These are phyloP conservation scores for Talaromyces rugulosus DNA, from an alignment of 2,329 filamentous ascomycete genomes.

Conservation along the genomic window DNA sequence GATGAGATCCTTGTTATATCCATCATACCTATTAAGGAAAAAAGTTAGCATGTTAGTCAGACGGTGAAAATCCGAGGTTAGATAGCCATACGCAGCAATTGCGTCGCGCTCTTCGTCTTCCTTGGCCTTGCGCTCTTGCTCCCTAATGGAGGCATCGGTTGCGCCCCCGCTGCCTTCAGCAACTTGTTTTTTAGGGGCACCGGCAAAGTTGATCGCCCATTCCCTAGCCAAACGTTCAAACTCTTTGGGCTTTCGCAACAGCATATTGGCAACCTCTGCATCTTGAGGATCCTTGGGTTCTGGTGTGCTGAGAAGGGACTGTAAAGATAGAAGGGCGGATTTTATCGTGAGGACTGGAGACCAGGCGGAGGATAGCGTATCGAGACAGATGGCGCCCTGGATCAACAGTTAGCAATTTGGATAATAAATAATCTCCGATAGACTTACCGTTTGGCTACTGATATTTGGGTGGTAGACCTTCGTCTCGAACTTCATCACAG, in stretches of 20 bases:
- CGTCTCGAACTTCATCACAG: conserved; percentile 85
- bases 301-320: conserved; percentile 86
- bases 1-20: conserved; percentile 80
- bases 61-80: background rate
- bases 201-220: conserved; percentile 82
- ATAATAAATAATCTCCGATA: background rate
- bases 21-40: conserved; percentile 62
- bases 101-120: conserved; percentile 55
- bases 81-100: conserved; percentile 47
- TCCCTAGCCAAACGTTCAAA: conserved; percentile 81
- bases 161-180: conserved; percentile 52
- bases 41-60: conserved; percentile 23
- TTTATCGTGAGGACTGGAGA: conserved; percentile 96
- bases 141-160: conserved; percentile 51
- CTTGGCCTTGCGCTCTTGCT: conserved; percentile 51
- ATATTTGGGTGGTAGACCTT: conserved; percentile 98
- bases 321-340: conserved; percentile 85
- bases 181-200: conserved; percentile 60
- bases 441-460: conserved; percentile 80
- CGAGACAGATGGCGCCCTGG: conserved; percentile 93
- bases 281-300: conserved; percentile 97
- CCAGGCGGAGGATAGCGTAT: conserved; percentile 86
- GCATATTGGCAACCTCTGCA: conserved; percentile 88
- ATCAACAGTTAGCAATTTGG: conserved; percentile 12
- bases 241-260: conserved; percentile 70